A percentile compares a stretch with the other conserved stretches of the same genome.
Conservation (phyloP, 352 stramenopile genomes). For the Elongisporangium prolatum region DNA sequence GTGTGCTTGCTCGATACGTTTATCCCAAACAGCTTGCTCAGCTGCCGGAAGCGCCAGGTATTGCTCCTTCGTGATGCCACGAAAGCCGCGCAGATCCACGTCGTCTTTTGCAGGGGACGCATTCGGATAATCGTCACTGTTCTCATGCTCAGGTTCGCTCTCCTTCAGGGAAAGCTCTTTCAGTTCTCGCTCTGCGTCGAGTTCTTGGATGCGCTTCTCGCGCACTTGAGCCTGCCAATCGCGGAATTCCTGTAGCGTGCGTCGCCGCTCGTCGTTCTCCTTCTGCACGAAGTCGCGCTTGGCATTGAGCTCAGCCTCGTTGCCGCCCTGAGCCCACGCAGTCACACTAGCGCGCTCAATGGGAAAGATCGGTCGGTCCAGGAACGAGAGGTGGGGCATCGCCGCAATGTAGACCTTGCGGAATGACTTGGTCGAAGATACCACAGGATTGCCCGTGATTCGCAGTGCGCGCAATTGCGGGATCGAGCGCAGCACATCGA, state of each 20-base stretch:
- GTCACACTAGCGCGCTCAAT: conserved; percentile 78
- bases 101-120: not conserved
- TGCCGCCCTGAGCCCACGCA: conserved; percentile 87
- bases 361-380: conserved; percentile 95
- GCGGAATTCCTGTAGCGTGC: conserved; percentile 70
- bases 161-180: conserved; percentile 14
- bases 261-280: conserved; percentile 66
- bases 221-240: conserved; percentile 73
- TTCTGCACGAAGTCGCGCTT: conserved; percentile 69
- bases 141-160: conserved; percentile 20
- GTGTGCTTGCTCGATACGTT: conserved; percentile 48
- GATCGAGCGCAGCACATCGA: conserved; percentile 81
- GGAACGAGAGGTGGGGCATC: conserved; percentile 81
- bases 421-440: conserved; percentile 91
- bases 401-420: conserved; percentile 89
- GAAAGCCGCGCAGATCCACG: conserved; percentile 47
- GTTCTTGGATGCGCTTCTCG: conserved; percentile 51
- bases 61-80: conserved; percentile 60
- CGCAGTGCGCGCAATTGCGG: conserved; percentile 70
- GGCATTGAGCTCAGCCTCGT: conserved; percentile 83
- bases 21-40: conserved; percentile 53
- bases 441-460: conserved; percentile 88
- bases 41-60: conserved; percentile 37
- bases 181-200: conserved; percentile 35
- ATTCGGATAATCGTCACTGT: conserved; percentile 9